Conservation (phyloP, 805 yeast species). For the Candida hungchunana region DNA sequence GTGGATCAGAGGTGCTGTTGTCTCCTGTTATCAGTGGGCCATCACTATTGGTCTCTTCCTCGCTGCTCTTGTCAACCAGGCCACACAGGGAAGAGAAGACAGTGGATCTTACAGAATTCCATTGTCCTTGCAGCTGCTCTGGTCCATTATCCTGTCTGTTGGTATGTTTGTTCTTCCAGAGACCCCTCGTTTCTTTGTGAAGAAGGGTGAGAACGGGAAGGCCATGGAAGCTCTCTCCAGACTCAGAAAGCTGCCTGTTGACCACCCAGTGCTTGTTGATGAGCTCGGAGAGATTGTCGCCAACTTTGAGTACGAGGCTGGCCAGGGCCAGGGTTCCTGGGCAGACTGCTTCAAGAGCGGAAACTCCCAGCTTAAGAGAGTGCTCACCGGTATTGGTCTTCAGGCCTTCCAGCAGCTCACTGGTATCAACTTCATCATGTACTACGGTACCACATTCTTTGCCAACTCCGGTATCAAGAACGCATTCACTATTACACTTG, state of each 20-base stretch:
- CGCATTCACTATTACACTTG: constrained; percentile 39
- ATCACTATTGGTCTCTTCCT: constrained; percentile 66
- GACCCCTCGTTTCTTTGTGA: constrained; percentile 66
- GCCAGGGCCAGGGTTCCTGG: constrained; percentile 23
- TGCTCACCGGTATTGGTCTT: constrained; percentile 37
- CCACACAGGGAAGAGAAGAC: constrained; percentile 48
- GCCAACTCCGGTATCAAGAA: constrained; percentile 44
- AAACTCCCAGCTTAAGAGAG: constrained; percentile 38
- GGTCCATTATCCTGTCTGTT: constrained; percentile 54
- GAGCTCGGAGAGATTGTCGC: constrained; percentile 47
- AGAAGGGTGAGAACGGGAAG: constrained; percentile 47
- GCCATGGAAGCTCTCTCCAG: constrained; percentile 53
- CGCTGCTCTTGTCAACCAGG: constrained; percentile 69
- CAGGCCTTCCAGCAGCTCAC: constrained; percentile 61
- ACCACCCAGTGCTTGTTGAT: constrained; percentile 40
- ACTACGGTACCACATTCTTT: constrained; percentile 63
- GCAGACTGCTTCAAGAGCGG: constrained; percentile 34
- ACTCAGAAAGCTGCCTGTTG: constrained; percentile 44
- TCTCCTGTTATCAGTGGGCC: constrained; percentile 71
- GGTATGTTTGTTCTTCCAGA: constrained; percentile 73
- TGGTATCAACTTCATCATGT: constrained; percentile 69
- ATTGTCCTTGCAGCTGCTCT: constrained; percentile 62
- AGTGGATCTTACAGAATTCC: constrained; percentile 70
- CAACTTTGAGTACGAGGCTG: constrained; percentile 40
- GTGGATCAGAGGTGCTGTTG: constrained; percentile 74